Evolutionary conservation across 2,329 filamentous ascomycete genomes (phyloP), one percentile per base, ranked within the genome.

Genomic region (Pseudocercospora fuligena): DNA sequence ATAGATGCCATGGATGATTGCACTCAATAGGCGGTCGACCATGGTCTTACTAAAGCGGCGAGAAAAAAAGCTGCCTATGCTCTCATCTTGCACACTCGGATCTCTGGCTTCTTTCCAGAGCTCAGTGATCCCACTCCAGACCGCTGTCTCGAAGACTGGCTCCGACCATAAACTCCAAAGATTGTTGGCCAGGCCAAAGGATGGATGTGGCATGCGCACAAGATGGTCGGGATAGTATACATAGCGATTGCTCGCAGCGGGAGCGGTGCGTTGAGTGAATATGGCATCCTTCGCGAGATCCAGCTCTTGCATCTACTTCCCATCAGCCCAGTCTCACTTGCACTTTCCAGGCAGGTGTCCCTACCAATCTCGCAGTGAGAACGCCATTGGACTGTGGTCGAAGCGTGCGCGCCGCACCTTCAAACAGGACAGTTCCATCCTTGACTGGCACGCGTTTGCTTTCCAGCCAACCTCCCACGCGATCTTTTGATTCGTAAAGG

Each of bases 181-280:
- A 46, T 71, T 69, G 29, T 74, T 70, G 23, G 69, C 65, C 12
- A 76, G 29, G 33, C 75, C 74, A 19, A 85, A 73, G 2, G 74
- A 72, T 4, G 77, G 82, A 8, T 80, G 80, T 7, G 89, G 88
- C 74, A 92, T 79, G 25, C 84, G 83, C 61, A 93, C 90, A 31
- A 95, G 86, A 74, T 89, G 92, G 77, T 97, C 91, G 1, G 92
- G 92, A 75, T 96, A 97, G 84, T 95, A 97, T 66, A 98, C 83
- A 79, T 90, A 97, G 68, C 93, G 90, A 75, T 90, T 90, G 63
- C 78, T 78, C 9, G 88, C 83, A 61, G 84, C 83, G 61, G 85
- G 80, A 5, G 85, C 83, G 31, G 76, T 77, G 49, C 80, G 85
- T 4, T 78, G 79, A 54, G 84, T 88, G 73, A 81, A 81, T 60